These are phyloP conservation scores for Epichloe hybrida DNA, from an alignment of 2,329 filamentous ascomycete genomes.

Conservation along the genomic window DNA sequence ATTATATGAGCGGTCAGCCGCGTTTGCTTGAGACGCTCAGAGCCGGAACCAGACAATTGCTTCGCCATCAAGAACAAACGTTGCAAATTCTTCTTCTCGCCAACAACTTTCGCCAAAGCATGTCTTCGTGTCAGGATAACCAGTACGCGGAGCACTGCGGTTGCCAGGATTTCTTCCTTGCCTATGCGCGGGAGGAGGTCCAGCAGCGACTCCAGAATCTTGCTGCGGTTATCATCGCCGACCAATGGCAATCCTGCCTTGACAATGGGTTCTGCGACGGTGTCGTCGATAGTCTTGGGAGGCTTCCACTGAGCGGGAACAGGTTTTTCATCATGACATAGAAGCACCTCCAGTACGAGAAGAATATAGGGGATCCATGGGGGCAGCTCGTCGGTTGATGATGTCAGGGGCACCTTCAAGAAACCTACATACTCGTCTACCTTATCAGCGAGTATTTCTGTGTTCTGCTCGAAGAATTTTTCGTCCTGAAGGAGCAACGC, in stretches of 20 bases:
- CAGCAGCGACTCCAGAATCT: conserved; percentile 64
- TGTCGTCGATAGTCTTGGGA: conserved; percentile 36
- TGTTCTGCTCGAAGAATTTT: conserved; percentile 63
- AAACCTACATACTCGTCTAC: conserved; percentile 67
- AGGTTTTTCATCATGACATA: conserved; percentile 82
- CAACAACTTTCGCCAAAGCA: conserved; percentile 58
- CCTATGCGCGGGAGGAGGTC: conserved; percentile 75
- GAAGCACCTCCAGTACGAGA: conserved; percentile 74
- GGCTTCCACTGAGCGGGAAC: conserved; percentile 56
- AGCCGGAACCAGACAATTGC: conserved; percentile 69
- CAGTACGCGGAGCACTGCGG: conserved; percentile 70
- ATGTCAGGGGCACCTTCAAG: conserved; percentile 54
- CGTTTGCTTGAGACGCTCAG: conserved; percentile 52
- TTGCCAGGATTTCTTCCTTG: conserved; percentile 72
- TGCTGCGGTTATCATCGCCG: conserved; percentile 50
- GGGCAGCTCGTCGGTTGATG: conserved; percentile 63
- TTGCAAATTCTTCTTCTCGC: conserved; percentile 80
- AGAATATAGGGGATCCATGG: conserved; percentile 88
- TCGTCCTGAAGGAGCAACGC: conserved; percentile 77
- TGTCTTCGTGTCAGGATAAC: conserved; percentile 78
- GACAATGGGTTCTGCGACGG: conserved; percentile 41
- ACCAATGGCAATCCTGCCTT: conserved; percentile 43
- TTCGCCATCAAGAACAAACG: conserved; percentile 91
- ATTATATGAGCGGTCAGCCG: conserved; percentile 53
- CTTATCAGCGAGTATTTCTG: conserved; percentile 62